These are phyloP conservation scores for Incumbomyces delicatus DNA, from an alignment of 2,329 filamentous ascomycete species.

Conservation along the genomic window DNA sequence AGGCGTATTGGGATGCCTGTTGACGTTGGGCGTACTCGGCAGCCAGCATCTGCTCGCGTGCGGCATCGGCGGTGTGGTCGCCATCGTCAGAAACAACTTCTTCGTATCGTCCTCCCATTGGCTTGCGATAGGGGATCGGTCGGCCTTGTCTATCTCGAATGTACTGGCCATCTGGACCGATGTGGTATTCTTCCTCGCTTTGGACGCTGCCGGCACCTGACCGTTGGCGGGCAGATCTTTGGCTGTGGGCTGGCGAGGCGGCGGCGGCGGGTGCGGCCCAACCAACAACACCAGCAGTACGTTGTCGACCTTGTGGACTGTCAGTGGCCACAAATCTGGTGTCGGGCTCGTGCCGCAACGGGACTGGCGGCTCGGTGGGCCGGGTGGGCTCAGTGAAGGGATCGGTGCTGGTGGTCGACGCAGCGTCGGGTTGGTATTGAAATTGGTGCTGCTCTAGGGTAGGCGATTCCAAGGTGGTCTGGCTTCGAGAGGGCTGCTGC, in stretches of 20 bases:
- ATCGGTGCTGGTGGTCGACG: constrained; percentile 50
- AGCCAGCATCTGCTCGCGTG: constrained; percentile 30
- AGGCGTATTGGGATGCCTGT: constrained; percentile 28
- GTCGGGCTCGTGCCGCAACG: constrained; percentile 30
- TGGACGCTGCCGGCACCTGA: constrained; percentile 58
- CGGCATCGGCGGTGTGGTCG: constrained; percentile 39
- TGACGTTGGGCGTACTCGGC: constrained; percentile 22
- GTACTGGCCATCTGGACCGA: constrained; percentile 52
- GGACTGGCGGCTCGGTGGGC: constrained; percentile 25
- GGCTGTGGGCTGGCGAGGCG: constrained; percentile 4
- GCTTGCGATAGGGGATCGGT: constrained; percentile 45
- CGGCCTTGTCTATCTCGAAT: constrained; percentile 52
- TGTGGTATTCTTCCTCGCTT: constrained; percentile 61
- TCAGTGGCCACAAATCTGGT: constrained; percentile 19
- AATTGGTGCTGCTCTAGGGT: constrained; percentile 37
- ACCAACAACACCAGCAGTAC: constrained; percentile 4
- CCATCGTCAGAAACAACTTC: constrained; percentile 48
- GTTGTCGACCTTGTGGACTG: background rate
- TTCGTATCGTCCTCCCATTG: constrained; percentile 23
- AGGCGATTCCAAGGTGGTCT: constrained; percentile 23
- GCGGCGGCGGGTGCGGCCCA: constrained; percentile 5
- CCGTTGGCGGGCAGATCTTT: constrained; percentile 13
- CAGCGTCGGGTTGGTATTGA: constrained; percentile 37
- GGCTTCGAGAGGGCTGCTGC: constrained; percentile 16
- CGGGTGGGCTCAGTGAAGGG: constrained; percentile 47